Evolutionary conservation across 208 protist species (phyloP).

Genomic region (Balamuthia mandrillaris): DNA sequence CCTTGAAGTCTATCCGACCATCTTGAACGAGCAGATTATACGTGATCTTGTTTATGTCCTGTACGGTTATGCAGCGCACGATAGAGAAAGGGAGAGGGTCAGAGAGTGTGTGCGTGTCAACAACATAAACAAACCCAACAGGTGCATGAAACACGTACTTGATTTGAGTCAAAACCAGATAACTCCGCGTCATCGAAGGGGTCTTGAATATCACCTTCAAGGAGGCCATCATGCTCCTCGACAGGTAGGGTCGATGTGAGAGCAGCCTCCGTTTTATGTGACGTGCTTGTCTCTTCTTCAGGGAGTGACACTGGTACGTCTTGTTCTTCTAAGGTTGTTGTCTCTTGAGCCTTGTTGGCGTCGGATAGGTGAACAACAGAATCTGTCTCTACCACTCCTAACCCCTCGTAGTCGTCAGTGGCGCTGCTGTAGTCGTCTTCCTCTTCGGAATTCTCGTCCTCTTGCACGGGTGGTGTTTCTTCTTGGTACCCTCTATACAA

Average conservation of each 20-base stretch:
- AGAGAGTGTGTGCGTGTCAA: neutral
- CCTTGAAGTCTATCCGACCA: neutral
- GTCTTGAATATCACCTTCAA: neutral
- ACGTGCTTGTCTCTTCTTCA: too few relatives aligned
- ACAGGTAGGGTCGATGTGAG: neutral
- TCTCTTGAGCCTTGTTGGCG: neutral
- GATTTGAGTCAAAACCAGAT: neutral
- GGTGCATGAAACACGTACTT: neutral
- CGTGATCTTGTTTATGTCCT: neutral
- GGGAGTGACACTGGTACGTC: too few relatives aligned
- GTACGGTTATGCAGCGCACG: neutral
- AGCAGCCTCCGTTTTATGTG: too few relatives aligned
- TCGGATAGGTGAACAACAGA: too few relatives aligned
- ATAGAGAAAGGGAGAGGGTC: neutral
- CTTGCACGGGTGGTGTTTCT: neutral
- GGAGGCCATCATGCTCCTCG: neutral
- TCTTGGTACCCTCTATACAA: neutral
- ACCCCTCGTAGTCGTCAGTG: neutral
- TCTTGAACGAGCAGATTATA: neutral
- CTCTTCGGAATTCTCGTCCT: neutral
- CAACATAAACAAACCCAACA: neutral
- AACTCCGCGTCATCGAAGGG: neutral
- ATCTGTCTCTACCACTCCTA: too few relatives aligned
- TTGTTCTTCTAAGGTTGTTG: neutral
- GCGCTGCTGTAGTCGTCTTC: neutral